Base-by-base conservation (phyloP, 1,284 basidiomycete genomes). In the Apiotrichum porosum region DNA sequence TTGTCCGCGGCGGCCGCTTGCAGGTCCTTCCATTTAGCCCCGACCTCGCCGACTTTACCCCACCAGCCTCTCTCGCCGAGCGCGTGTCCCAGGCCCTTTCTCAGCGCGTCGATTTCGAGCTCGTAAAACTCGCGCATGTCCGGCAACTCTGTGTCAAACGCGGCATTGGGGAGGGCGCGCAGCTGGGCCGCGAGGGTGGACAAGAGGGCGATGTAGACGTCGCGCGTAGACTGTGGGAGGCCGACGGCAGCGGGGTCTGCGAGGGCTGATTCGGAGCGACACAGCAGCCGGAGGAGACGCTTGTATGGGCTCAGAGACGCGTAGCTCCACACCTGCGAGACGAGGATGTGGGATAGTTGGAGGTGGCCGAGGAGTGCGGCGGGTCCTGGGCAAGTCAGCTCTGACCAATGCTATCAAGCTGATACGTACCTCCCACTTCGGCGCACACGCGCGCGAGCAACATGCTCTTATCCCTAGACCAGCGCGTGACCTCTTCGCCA, bases 381-480 rank as follows among this genome's bases (percentile, higher is more conserved):
- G 2, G 62, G 58, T n/a, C 75, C 74, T 76, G 57, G 18, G 33
- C 47, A 36, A 47, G 51, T 22, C 12, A 18, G 14, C 19, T 9
- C 18, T 9, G 35, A 10, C 9, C 12, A 14, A 9, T 14, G 30
- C 2, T 18, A 18, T n/a, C 10, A 4, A 9, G 18, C 5, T 3
- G 30, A 28, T 4, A 63, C 74, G 51, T 45, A 75, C 74, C 65
- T 13, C 61, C 62, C 1, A 47, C 59, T n/a, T 69, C 41, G 4
- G 41, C 38, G 1, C 72, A 56, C 0, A 73, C 63, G 23, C 65
- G 18, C 2, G 56, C 61, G 40, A 74, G 53, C 26, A 71, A 48
- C 71, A 69, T 73, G 47, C 69, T 74, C 62, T 76, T 76, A 58
- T 77, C 76, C 42, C 54, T 66, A 15, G 71, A 67, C 54, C 65